Conservation (phyloP, 2,329 filamentous ascomycete species). For the Amesomyces nigricolor region DNA sequence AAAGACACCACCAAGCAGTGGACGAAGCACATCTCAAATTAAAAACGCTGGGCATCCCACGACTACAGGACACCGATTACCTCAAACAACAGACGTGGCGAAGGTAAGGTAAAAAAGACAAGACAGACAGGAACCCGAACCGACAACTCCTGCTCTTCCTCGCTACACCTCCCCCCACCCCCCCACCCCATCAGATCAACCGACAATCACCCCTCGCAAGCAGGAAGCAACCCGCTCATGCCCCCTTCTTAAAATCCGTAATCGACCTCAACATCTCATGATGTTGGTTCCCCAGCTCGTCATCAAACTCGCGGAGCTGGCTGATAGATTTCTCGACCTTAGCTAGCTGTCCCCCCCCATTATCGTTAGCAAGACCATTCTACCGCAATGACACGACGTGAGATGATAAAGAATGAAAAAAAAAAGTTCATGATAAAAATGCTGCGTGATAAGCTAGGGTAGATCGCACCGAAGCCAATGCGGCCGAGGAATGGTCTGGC, state of each 20-base stretch:
- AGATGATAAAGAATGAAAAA: constrained; percentile 6
- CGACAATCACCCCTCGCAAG: too few relatives aligned
- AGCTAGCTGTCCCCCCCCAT: constrained; percentile 26
- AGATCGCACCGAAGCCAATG: constrained; percentile 61
- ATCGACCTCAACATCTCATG: constrained; percentile 25
- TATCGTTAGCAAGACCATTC: too few relatives aligned
- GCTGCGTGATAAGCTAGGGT: constrained; percentile 37
- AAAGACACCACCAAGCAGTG: too few relatives aligned
- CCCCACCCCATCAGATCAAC: too few relatives aligned
- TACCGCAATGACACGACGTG: too few relatives aligned
- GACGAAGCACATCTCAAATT: not conserved
- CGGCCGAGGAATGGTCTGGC: constrained; percentile 56
- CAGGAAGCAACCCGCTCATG: not conserved
- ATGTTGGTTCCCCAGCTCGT: constrained; percentile 30
- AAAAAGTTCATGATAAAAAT: constrained; percentile 24
- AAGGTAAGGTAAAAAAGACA: constrained; percentile 6
- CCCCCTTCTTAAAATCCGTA: constrained; percentile 24
- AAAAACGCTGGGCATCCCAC: constrained; percentile 2
- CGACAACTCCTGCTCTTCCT: not conserved
- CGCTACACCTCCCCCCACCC: not conserved
- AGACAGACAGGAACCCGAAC: not conserved
- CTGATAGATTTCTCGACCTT: constrained; percentile 28
- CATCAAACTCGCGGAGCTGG: constrained; percentile 29
- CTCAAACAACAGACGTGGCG: not conserved
- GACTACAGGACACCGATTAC: not conserved